A percentile compares a stretch with the other conserved stretches of the same genome.
Evolutionary conservation across 2,329 filamentous ascomycete genomes (phyloP).

Genomic region (Aspergillus brasiliensis): DNA sequence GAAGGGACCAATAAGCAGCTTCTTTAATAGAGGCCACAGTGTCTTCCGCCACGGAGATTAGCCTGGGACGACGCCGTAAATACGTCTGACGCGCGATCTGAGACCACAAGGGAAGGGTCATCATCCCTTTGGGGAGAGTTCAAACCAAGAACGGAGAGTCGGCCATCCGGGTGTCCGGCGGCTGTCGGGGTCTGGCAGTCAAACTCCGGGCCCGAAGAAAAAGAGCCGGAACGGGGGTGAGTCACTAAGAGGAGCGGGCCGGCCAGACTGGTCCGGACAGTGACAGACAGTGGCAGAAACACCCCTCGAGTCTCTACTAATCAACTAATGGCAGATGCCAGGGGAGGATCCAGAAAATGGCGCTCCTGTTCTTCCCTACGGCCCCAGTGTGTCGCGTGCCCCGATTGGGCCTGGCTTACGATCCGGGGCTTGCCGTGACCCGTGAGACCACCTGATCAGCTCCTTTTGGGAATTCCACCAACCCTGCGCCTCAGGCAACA

Average conservation of each 20-base stretch:
- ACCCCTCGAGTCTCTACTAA: no score
- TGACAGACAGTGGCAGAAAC: no score
- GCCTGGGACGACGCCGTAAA: neutral
- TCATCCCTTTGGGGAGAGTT: neutral
- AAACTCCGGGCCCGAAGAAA: constrained; percentile 18
- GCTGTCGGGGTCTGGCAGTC: constrained; percentile 1
- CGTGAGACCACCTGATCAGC: constrained; percentile 18
- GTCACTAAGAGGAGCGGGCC: constrained; percentile 4
- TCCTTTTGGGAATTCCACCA: neutral
- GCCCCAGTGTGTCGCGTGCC: constrained; percentile 11
- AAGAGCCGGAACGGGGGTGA: constrained; percentile 17
- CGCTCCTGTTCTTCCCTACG: constrained; percentile 20
- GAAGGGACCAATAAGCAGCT: neutral
- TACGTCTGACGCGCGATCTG: neutral
- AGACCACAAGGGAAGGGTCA: neutral
- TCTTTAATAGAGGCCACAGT: neutral
- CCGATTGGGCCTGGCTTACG: constrained; percentile 19
- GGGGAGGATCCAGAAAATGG: constrained; percentile 14
- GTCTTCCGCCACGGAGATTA: neutral
- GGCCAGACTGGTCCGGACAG: neutral
- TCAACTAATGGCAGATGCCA: constrained; percentile 4
- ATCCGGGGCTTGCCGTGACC: constrained; percentile 16
- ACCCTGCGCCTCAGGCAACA: constrained; percentile 16
- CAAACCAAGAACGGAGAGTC: constrained; percentile 4
- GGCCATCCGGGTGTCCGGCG: constrained; percentile 13